Evolutionary conservation across 1,139 yeast genomes (phyloP).

Genomic region (Hyphopichia buzzinii): DNA sequence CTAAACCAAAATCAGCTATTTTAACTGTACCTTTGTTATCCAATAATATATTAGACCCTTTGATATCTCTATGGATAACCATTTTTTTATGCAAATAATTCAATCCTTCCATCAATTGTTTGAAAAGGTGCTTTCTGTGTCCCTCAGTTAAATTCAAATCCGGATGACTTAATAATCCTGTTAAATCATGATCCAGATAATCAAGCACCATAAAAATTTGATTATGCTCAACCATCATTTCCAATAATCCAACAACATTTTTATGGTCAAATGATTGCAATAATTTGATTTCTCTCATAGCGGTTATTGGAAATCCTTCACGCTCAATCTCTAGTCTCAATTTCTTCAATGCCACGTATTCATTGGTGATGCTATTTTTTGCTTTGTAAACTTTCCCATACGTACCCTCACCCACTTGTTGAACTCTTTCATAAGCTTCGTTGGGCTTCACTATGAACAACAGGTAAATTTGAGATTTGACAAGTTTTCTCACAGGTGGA

Average conservation of each 20-base stretch:
- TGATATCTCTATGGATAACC: conserved; percentile 89
- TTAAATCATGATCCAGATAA: conserved; percentile 89
- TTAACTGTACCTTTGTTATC: conserved; percentile 71
- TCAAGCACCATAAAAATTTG: conserved; percentile 89
- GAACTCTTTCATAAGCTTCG: conserved; percentile 38
- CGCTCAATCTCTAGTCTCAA: conserved; percentile 81
- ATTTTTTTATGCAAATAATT: conserved; percentile 75
- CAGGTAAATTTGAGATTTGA: conserved; percentile 33
- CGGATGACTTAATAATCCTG: conserved; percentile 83
- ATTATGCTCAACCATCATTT: conserved; percentile 85
- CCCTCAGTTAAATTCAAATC: conserved; percentile 59
- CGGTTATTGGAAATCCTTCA: conserved; percentile 96
- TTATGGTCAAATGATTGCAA: conserved; percentile 84
- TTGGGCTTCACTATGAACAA: conserved; percentile 23
- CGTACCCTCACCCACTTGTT: conserved; percentile 53
- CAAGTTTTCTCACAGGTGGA: conserved; percentile 11
- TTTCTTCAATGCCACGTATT: conserved; percentile 78
- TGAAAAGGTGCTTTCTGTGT: conserved; percentile 73
- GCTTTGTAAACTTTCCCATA: conserved; percentile 57
- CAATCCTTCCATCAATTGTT: conserved; percentile 77
- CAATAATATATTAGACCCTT: conserved; percentile 85
- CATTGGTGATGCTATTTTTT: conserved; percentile 61
- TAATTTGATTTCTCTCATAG: conserved; percentile 85
- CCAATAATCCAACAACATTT: conserved; percentile 76
- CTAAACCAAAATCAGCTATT: conserved; percentile 93